A percentile compares a stretch with the other conserved stretches of the same genome.
Conservation (phyloP, 768 basidiomycete genomes). For the Psilocybe cubensis region DNA sequence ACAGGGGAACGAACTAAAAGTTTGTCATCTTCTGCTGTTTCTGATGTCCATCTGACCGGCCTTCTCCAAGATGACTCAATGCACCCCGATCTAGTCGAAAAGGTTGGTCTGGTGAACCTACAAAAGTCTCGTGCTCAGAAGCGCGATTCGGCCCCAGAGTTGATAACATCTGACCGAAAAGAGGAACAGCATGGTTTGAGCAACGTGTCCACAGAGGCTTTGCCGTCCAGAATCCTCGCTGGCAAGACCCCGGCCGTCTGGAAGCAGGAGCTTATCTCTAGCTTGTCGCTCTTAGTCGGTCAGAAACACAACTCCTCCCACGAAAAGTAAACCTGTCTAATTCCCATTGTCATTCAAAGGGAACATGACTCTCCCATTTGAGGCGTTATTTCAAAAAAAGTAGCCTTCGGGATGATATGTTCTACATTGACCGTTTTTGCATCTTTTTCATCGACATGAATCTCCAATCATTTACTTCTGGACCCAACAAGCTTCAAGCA, state of each 20-base stretch:
- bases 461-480: no score
- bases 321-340: no score
- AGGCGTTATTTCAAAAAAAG: no score
- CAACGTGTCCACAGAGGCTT: not conserved
- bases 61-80: not conserved
- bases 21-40: not conserved
- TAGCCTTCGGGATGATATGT: no score
- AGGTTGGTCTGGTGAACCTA: not conserved
- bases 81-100: not conserved
- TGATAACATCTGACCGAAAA: not conserved
- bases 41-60: not conserved
- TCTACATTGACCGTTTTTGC: no score
- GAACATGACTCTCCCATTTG: no score
- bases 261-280: slow-evolving; percentile 13
- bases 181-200: not conserved
- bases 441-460: no score
- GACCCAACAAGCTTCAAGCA: no score
- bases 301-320: not conserved
- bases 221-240: not conserved
- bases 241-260: slow-evolving; percentile 9
- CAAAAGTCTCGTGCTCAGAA: not conserved
- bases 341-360: no score
- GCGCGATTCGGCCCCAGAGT: not conserved
- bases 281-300: not conserved
- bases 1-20: not conserved